These are phyloP conservation scores for Chlorophyllum brunneum DNA, from an alignment of 768 basidiomycete genomes.

Conservation along the genomic window DNA sequence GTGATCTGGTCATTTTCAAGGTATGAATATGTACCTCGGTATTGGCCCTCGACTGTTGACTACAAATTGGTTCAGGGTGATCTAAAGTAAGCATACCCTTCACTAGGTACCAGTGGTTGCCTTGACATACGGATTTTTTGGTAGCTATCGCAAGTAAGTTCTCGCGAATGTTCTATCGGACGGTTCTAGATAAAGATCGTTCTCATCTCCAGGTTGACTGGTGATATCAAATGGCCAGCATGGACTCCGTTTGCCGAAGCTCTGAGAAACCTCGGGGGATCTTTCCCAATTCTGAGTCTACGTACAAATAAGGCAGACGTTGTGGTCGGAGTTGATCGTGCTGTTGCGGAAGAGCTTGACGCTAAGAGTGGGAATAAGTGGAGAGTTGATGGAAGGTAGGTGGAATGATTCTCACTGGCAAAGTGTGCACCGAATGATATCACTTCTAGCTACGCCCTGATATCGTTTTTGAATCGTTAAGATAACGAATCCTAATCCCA, in stretches of 20 bases:
- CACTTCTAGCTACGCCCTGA: constrained; percentile 37
- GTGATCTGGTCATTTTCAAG: constrained; percentile 83
- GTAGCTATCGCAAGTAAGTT: constrained; percentile 79
- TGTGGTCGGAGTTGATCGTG: constrained; percentile 73
- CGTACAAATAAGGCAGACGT: constrained; percentile 97
- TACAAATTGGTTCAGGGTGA: constrained; percentile 65
- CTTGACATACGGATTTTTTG: constrained; percentile 5
- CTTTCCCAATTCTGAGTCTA: constrained; percentile 79
- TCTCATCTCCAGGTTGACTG: constrained; percentile 61
- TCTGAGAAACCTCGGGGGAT: constrained; percentile 70
- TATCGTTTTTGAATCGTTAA: constrained; percentile 27
- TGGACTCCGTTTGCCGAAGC: constrained; percentile 13
- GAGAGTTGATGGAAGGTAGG: constrained; percentile 78
- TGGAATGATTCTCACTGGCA: constrained; percentile 5
- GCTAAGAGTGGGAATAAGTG: constrained; percentile 56
- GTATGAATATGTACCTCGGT: too few species aligned
- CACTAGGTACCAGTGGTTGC: neutral
- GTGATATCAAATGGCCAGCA: constrained; percentile 81
- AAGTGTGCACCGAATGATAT: neutral
- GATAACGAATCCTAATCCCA: too few species aligned
- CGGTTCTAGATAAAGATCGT: neutral
- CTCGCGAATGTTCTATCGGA: neutral
- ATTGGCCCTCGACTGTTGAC: too few species aligned
- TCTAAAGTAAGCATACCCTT: constrained; percentile 66
- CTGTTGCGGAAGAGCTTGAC: constrained; percentile 67